A percentile compares a stretch with the other conserved stretches of the same genome.
These are phyloP conservation scores for Penicillium cosmopolitanum DNA, from an alignment of 495 filamentous ascomycete genomes.

Conservation along the genomic window DNA sequence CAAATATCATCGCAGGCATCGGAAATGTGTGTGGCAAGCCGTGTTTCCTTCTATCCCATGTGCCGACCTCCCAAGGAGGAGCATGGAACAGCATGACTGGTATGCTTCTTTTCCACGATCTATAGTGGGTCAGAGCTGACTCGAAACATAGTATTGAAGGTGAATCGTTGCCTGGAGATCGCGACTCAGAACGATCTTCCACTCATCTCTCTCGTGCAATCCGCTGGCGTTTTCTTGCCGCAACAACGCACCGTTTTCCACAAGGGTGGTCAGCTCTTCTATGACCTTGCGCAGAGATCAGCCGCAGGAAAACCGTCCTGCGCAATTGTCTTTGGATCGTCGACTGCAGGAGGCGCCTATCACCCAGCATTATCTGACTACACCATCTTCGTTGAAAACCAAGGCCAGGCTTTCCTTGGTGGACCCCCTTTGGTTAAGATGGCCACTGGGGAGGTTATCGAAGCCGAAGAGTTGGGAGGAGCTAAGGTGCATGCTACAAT, in stretches of 20 bases:
- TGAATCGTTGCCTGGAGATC: constrained; percentile 37
- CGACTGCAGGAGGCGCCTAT: constrained; percentile 40
- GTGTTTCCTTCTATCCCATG: constrained; percentile 34
- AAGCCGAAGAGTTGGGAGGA: constrained; percentile 36
- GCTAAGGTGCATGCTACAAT: constrained; percentile 34
- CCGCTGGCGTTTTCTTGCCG: constrained; percentile 38
- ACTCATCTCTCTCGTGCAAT: constrained; percentile 37
- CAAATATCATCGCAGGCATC: constrained; percentile 31
- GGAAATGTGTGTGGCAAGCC: constrained; percentile 31
- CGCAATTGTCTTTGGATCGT: constrained; percentile 40
- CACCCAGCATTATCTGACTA: constrained; percentile 41
- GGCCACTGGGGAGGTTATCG: constrained; percentile 37
- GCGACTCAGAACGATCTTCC: constrained; percentile 37
- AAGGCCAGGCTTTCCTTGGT: constrained; percentile 38
- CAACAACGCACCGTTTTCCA: constrained; percentile 41
- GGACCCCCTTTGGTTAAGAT: constrained; percentile 40
- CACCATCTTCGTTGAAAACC: constrained; percentile 39
- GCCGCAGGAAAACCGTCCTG: constrained; percentile 31
- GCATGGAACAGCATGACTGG: constrained; percentile 37
- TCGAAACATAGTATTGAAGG: constrained; percentile 27
- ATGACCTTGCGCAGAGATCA: constrained; percentile 32
- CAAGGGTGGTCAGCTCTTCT: constrained; percentile 38
- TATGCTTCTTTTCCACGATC: background rate
- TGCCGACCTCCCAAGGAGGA: constrained; percentile 31
- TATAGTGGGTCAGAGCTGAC: background rate